phyloP scores from a whole-genome alignment of 108 stramenopile species.

The Cylindrotheca fusiformis region DNA sequence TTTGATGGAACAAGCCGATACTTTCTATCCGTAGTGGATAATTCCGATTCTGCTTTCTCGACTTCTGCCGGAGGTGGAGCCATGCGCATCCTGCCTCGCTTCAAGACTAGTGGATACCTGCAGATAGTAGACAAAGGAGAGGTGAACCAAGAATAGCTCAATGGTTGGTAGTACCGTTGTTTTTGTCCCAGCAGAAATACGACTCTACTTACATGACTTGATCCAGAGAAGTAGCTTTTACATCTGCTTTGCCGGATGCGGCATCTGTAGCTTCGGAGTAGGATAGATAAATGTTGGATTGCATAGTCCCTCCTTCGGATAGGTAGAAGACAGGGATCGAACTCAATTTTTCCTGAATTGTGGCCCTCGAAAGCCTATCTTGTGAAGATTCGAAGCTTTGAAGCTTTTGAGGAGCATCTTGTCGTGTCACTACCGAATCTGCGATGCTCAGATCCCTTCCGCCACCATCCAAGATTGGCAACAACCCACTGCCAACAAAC shows the following conservation, averaged over 20 bases:
- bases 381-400: constrained; percentile 36
- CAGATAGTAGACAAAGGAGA: not conserved
- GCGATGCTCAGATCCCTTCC: constrained; percentile 29
- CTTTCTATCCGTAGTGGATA: not conserved
- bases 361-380: constrained; percentile 30
- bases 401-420: constrained; percentile 28
- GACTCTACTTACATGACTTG: constrained; percentile 38
- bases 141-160: not conserved
- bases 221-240: constrained; percentile 55
- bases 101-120: constrained; percentile 52
- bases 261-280: constrained; percentile 34
- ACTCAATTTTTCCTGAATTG: constrained; percentile 49
- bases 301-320: constrained; percentile 17
- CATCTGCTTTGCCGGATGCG: constrained; percentile 11
- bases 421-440: constrained; percentile 48
- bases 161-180: not conserved
- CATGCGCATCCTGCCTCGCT: constrained; percentile 36
- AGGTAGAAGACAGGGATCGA: constrained; percentile 53
- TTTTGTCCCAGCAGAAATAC: not conserved
- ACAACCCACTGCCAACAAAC: constrained; percentile 16
- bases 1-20: constrained; percentile 46
- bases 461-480: constrained; percentile 17
- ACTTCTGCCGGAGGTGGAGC: constrained; percentile 39
- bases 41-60: constrained; percentile 23
- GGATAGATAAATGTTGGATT: constrained; percentile 40